Conservation (phyloP, 2,329 filamentous ascomycete species). For the Ascochyta viciae-villosae region DNA sequence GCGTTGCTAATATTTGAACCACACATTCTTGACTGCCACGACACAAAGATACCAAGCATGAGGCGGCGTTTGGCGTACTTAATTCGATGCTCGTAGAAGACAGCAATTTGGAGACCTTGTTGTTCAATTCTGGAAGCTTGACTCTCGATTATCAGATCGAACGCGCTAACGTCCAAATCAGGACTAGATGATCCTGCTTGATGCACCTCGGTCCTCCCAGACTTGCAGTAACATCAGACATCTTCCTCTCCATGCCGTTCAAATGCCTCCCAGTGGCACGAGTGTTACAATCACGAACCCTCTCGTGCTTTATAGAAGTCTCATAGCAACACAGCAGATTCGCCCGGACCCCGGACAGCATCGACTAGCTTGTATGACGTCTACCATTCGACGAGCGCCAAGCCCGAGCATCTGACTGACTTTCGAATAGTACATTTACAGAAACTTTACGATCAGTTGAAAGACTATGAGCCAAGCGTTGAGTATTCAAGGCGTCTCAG, state of each 20-base stretch:
- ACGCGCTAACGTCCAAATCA: conserved; percentile 31
- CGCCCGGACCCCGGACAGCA: conserved; percentile 75
- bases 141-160: conserved; percentile 21
- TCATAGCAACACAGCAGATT: conserved; percentile 71
- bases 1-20: conserved; percentile 65
- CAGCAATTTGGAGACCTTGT: no score
- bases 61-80: conserved; percentile 32
- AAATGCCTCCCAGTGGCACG: conserved; percentile 46
- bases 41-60: conserved; percentile 36
- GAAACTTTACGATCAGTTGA: conserved; percentile 76
- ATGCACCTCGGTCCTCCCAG: conserved; percentile 23
- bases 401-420: conserved; percentile 20
- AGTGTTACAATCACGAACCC: conserved; percentile 67
- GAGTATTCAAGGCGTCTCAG: conserved; percentile 73
- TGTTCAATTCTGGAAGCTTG: no score
- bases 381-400: conserved; percentile 35
- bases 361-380: conserved; percentile 59
- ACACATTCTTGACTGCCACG: conserved; percentile 10
- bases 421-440: conserved; percentile 70
- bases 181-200: conserved; percentile 23
- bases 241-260: conserved; percentile 12
- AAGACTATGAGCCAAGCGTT: conserved; percentile 76
- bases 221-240: conserved; percentile 16
- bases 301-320: conserved; percentile 75
- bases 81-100: no score